A percentile compares a stretch with the other conserved stretches of the same genome.
These are phyloP conservation scores for Hemisphaericaspora nanyangensis DNA, from an alignment of 805 yeast species.

Conservation along the genomic window DNA sequence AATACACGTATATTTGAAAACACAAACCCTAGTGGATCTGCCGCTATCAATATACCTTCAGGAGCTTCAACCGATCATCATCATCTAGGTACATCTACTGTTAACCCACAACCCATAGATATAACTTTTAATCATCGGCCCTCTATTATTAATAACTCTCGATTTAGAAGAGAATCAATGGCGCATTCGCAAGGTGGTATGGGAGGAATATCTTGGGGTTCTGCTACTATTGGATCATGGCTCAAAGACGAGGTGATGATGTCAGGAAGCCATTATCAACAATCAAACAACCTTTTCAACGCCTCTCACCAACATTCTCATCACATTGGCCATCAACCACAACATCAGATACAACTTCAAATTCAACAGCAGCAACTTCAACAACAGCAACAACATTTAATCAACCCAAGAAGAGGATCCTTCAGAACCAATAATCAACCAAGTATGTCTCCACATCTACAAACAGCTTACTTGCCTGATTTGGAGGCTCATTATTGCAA, in stretches of 20 bases:
- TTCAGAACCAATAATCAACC: constrained; percentile 22
- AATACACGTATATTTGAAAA: constrained; percentile 41
- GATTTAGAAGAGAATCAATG: constrained; percentile 79
- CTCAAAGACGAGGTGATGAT: constrained; percentile 86
- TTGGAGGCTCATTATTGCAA: constrained; percentile 94
- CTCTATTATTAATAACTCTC: constrained; percentile 36
- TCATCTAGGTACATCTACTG: constrained; percentile 1
- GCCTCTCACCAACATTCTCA: constrained; percentile 10
- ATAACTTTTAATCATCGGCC: constrained; percentile 41
- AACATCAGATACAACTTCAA: neutral
- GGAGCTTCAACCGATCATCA: constrained; percentile 2
- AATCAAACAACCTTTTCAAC: constrained; percentile 2
- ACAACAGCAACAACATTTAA: constrained; percentile 13
- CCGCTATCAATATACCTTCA: constrained; percentile 27
- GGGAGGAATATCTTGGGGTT: constrained; percentile 98
- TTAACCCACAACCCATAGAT: constrained; percentile 41
- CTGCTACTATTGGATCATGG: constrained; percentile 94
- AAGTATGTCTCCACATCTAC: constrained; percentile 59
- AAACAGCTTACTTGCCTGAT: constrained; percentile 80
- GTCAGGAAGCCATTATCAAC: constrained; percentile 9
- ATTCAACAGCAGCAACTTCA: constrained; percentile 1
- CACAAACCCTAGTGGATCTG: constrained; percentile 13
- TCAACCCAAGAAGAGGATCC: constrained; percentile 37
- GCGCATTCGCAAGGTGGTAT: constrained; percentile 91
- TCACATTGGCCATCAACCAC: neutral